These are phyloP conservation scores for Gossypium australe DNA, from an alignment of 345 rosid species.

Conservation along the genomic window DNA sequence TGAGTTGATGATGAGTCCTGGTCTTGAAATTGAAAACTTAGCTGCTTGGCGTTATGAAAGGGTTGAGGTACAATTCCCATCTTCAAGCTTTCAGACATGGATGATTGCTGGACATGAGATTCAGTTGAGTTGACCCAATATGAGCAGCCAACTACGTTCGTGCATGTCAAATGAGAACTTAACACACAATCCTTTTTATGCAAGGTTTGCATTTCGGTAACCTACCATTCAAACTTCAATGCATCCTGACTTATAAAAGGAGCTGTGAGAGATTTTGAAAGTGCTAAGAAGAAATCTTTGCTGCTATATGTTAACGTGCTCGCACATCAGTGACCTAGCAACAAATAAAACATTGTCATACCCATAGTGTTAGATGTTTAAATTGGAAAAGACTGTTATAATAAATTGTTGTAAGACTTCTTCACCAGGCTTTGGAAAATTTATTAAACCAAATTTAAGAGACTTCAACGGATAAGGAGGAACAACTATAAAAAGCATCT, in stretches of 20 bases:
- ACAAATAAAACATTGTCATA: not conserved
- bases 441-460: not conserved
- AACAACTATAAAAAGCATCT: not conserved
- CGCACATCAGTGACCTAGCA: conserved; percentile 6
- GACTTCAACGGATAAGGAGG: not conserved
- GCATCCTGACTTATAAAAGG: not conserved
- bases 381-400: not conserved
- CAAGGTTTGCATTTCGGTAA: conserved; percentile 35
- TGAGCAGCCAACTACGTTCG: conserved; percentile 32
- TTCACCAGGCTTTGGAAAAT: not conserved
- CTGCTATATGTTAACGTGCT: conserved; percentile 2
- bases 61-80: conserved; percentile 38
- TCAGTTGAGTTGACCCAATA: conserved; percentile 38
- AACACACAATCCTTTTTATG: conserved; percentile 33
- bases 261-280: conserved; percentile 14
- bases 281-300: not conserved
- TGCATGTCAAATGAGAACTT: conserved; percentile 25
- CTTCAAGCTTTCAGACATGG: conserved; percentile 39
- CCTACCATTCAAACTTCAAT: not conserved
- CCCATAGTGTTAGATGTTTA: conserved; percentile 4
- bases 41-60: conserved; percentile 36
- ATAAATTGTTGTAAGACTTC: not conserved
- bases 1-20: conserved; percentile 69
- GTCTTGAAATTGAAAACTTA: conserved; percentile 48
- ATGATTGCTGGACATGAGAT: conserved; percentile 22